A percentile compares a stretch with the other conserved stretches of the same genome.
Conservation (phyloP, 345 rosid species). For the Eucalyptus globulus region DNA sequence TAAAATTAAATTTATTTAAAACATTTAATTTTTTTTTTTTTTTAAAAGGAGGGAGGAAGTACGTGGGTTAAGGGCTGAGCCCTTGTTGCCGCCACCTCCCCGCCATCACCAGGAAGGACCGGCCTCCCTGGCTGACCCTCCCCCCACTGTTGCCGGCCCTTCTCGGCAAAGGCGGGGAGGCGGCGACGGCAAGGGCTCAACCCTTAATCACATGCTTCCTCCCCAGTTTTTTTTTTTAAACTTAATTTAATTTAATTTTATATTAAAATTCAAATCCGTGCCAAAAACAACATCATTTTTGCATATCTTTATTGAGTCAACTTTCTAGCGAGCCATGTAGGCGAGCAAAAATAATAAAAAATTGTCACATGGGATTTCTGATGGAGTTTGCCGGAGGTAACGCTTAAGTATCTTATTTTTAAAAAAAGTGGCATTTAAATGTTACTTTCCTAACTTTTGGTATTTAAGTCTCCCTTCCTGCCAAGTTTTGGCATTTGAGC, state of each 20-base stretch:
- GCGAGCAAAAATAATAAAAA: no score
- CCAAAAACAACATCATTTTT: no score
- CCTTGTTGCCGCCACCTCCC: accelerated
- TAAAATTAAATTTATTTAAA: no score
- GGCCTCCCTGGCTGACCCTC: accelerated
- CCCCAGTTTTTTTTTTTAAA: no score
- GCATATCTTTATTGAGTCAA: accelerated
- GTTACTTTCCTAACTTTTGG: accelerated
- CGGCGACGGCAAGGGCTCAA: accelerated
- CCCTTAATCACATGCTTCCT: accelerated
- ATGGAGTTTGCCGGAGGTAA: accelerated
- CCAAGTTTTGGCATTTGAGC: accelerated
- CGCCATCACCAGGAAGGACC: accelerated
- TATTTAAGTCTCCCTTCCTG: no score
- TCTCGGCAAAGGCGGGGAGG: no score
- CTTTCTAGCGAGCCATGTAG: accelerated
- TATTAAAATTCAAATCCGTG: accelerated
- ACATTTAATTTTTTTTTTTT: accelerated
- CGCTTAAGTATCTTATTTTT: no score
- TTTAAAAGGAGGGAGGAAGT: no score
- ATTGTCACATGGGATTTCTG: accelerated
- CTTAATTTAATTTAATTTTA: no score
- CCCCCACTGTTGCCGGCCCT: accelerated
- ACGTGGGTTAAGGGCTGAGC: accelerated
- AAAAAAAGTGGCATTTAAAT: no score